Evolutionary conservation across 345 rosid species (phyloP).

Genomic region (Xanthoceras sorbifolium): DNA sequence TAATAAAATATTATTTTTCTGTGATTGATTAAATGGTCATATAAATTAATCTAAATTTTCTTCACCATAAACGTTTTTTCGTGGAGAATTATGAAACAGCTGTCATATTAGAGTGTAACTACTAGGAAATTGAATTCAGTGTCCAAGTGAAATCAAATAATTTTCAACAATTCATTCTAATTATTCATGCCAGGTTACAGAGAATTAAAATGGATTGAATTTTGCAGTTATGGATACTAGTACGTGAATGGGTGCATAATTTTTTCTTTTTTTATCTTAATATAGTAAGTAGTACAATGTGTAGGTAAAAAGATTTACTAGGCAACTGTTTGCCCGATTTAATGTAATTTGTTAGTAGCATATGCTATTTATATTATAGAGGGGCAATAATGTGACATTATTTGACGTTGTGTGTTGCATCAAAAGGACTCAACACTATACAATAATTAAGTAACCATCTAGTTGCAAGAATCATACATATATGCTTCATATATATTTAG

Average conservation of each 20-base stretch:
- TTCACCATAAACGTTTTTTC: background rate
- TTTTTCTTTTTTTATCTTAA: slow-evolving; percentile 12
- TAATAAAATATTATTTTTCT: too few relatives aligned
- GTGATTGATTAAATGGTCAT: too few relatives aligned
- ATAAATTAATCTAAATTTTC: too few relatives aligned
- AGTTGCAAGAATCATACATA: background rate
- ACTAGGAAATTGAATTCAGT: too few relatives aligned
- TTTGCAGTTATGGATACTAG: background rate
- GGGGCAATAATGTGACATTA: slow-evolving; percentile 6
- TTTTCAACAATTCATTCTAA: background rate
- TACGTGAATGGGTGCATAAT: too few relatives aligned
- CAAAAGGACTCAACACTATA: background rate
- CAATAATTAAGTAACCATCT: background rate
- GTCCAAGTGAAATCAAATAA: background rate
- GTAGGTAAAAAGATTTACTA: slow-evolving; percentile 5
- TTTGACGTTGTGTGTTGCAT: slow-evolving; percentile 3
- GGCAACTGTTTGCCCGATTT: slow-evolving; percentile 4
- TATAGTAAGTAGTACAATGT: background rate
- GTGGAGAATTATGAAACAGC: background rate
- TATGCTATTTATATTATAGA: background rate
- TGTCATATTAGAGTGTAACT: too few relatives aligned
- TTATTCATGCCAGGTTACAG: background rate
- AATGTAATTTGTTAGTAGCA: background rate
- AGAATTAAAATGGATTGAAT: too few relatives aligned
- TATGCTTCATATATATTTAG: background rate